phyloP scores from a whole-genome alignment of 2,329 filamentous ascomycete species.

The Dryadomyces quercivorus region DNA sequence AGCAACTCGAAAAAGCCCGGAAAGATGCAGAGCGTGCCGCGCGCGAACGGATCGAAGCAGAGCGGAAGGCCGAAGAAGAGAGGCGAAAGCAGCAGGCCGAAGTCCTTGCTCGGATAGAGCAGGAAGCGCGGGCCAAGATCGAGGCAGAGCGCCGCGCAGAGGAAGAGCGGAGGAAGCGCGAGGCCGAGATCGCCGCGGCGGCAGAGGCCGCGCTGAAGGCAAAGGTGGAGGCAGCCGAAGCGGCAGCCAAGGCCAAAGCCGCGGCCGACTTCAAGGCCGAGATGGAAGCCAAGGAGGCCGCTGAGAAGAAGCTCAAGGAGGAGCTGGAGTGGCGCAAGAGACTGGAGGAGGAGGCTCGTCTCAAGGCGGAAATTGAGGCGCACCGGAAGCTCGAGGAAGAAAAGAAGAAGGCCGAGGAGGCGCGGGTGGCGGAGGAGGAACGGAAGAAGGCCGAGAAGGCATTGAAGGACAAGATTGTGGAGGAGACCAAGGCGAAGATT shows the following conservation, averaged over 20 bases:
- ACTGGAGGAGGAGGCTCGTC: slow-evolving; percentile 31
- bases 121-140: slow-evolving; percentile 22
- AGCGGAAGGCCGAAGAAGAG: slow-evolving; percentile 23
- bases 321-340: slow-evolving; percentile 31
- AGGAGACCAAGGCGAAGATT: slow-evolving; percentile 32
- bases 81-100: slow-evolving; percentile 20
- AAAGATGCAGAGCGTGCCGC: slow-evolving; percentile 22
- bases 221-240: slow-evolving; percentile 33
- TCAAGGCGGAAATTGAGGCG: slow-evolving; percentile 28
- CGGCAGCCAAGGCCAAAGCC: slow-evolving; percentile 26
- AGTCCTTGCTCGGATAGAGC: slow-evolving; percentile 20
- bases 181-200: slow-evolving; percentile 37
- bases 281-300: slow-evolving; percentile 19
- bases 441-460: slow-evolving; percentile 27
- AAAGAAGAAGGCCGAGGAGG: slow-evolving; percentile 27
- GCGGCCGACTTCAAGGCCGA: slow-evolving; percentile 26
- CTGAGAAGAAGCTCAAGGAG: slow-evolving; percentile 17
- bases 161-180: slow-evolving; percentile 26
- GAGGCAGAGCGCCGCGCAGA: slow-evolving; percentile 27
- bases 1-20: slow-evolving; percentile 34
- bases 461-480: slow-evolving; percentile 34
- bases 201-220: slow-evolving; percentile 14
- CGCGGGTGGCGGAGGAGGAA: background rate
- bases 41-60: slow-evolving; percentile 17
- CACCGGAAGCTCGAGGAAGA: slow-evolving; percentile 29